Conservation (phyloP, 805 yeast species). For the Lipomyces anomalus region DNA sequence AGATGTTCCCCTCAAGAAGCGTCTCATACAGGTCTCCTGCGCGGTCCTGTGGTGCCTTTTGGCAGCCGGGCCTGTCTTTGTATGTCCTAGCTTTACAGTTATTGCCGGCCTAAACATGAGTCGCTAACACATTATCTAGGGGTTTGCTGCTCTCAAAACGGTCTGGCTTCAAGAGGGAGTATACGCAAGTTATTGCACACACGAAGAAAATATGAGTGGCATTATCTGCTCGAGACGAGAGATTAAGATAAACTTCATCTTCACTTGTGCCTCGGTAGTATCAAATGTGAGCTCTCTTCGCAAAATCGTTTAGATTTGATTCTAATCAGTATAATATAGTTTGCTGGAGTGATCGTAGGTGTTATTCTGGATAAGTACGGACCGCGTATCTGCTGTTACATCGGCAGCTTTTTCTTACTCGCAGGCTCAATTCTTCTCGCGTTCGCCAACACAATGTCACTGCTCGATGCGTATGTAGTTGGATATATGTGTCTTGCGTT, state of each 20-base stretch:
- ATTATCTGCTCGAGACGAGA: constrained; percentile 68
- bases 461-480: constrained; percentile 57
- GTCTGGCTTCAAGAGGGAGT: constrained; percentile 72
- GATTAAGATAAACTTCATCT: constrained; percentile 70
- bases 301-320: too few species aligned
- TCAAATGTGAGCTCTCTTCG: constrained; percentile 58
- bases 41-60: constrained; percentile 82
- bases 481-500: constrained; percentile 77
- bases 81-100: constrained; percentile 6
- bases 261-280: constrained; percentile 78
- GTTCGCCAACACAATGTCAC: constrained; percentile 33
- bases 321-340: too few species aligned
- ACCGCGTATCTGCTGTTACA: constrained; percentile 68
- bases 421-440: constrained; percentile 50
- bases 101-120: not conserved
- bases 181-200: constrained; percentile 56
- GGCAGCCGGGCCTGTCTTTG: constrained; percentile 92
- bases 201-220: constrained; percentile 26
- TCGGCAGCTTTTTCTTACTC: constrained; percentile 60
- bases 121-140: constrained; percentile 17
- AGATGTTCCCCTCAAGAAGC: constrained; percentile 21
- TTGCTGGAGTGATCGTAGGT: constrained; percentile 78
- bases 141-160: constrained; percentile 92
- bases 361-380: constrained; percentile 71
- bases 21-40: constrained; percentile 56